A percentile compares a stretch with the other conserved stretches of the same genome.
Evolutionary conservation across 225 moss, liverwort and hornwort genomes (phyloP).

Genomic region (Asterella californica): DNA sequence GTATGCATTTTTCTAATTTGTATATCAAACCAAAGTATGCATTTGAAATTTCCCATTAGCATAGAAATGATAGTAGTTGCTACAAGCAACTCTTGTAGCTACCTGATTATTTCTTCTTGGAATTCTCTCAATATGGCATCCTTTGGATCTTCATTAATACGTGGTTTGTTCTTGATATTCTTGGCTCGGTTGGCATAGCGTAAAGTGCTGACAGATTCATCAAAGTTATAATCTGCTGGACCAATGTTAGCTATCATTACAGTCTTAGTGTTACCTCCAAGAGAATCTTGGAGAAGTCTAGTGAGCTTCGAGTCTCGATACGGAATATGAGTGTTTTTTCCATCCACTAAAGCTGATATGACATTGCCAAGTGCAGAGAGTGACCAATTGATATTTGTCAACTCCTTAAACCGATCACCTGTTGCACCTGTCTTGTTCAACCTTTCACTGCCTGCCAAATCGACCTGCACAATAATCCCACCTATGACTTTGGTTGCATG

Average conservation of each 20-base stretch:
- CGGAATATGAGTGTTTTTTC: conserved; percentile 83
- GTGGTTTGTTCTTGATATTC: conserved; percentile 96
- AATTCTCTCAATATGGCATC: conserved; percentile 91
- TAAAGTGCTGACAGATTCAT: conserved; percentile 89
- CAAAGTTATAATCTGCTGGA: conserved; percentile 92
- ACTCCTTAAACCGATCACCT: conserved; percentile 87
- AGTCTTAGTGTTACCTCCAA: conserved; percentile 93
- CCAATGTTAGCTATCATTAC: conserved; percentile 98
- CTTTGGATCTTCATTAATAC: conserved; percentile 93
- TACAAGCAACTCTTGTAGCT: not conserved
- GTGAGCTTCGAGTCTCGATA: conserved; percentile 97
- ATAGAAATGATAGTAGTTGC: not conserved
- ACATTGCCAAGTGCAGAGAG: conserved; percentile 96
- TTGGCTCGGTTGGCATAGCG: conserved; percentile 95
- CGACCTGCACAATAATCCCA: conserved; percentile 63
- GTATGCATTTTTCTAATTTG: too few relatives aligned
- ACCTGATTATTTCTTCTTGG: too few relatives aligned
- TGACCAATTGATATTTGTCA: conserved; percentile 98
- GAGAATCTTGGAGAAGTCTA: conserved; percentile 87
- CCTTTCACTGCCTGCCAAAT: conserved; percentile 98
- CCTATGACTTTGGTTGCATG: not conserved
- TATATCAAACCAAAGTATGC: too few relatives aligned
- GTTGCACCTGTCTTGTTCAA: conserved; percentile 99
- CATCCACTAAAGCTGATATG: conserved; percentile 93
- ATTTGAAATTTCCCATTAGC: too few relatives aligned